Evolutionary conservation across 2,329 filamentous ascomycete genomes (phyloP), one percentile per base, ranked within the genome.

Genomic region (Scortechinia acanthostroma): DNA sequence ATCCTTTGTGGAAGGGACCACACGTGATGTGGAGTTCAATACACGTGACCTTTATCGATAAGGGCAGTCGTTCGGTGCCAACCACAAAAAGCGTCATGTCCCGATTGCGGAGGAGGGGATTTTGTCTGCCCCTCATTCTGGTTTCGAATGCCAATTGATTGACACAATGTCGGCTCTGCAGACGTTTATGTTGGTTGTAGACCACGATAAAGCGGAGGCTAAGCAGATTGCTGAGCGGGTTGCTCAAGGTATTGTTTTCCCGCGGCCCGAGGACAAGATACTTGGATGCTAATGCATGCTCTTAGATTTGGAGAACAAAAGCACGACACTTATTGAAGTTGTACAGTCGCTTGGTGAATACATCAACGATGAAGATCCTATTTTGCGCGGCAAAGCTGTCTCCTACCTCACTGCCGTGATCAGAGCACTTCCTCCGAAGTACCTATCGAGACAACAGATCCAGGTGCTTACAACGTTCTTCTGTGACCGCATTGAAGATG

Each of bases 301-400:
- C 43, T 35, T 43, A 82, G 77, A 73, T 58, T 65, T 86, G 48
- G 73, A 80, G 55, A 68, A 61, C 53, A 79, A 76, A 51, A 67
- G 82, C 52, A 65, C 76, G 44, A 82, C 77, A 52, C 66, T 86
- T 23, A 69, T 85, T 46, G 72, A 74, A 45, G 62, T 84, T 43
- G 75, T 86, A 45, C 76, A 82, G 55, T 78, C 76, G 40, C 65
- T 85, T 22, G 77, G 77, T 17, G 78, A 83, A 58, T 85, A 83
- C 52, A 73, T 86, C 55, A 84, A 83, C 52, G 76, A 81, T 58
- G 78, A 83, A 53, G 78, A 85, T 62, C 67, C 69, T 19, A 68
- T 70, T 14, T 66, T 77, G 37, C 70, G 81, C 30, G 71, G 73
- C n/a, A 82, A 81, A 60, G 73, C 76, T 56, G 62, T 68, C 48